Conservation (phyloP, 495 filamentous ascomycete genomes). For the Rhizodiscina lignyota region DNA sequence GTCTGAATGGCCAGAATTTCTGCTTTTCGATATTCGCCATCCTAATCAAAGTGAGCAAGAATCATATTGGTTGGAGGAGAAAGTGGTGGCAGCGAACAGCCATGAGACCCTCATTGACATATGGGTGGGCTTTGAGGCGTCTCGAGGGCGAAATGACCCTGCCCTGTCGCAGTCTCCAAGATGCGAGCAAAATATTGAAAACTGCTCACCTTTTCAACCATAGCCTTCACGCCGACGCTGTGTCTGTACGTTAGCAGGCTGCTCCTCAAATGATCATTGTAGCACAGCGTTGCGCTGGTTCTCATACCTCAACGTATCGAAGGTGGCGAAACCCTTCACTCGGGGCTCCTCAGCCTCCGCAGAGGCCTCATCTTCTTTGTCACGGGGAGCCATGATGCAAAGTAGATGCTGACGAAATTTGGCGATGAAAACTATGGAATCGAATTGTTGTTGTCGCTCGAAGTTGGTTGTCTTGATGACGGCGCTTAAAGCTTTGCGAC, state of each 20-base stretch:
- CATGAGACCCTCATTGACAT: too few species aligned
- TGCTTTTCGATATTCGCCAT: slow-evolving; percentile 73
- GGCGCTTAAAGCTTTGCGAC: slow-evolving; percentile 5
- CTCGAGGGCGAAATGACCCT: neutral
- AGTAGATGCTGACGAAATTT: slow-evolving; percentile 3
- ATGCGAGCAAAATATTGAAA: slow-evolving; percentile 1
- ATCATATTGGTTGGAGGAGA: slow-evolving; percentile 1
- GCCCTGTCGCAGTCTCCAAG: neutral
- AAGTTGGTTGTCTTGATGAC: too few species aligned
- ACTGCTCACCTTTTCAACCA: slow-evolving; percentile 46
- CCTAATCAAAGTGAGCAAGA: slow-evolving; percentile 27
- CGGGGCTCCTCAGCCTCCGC: slow-evolving; percentile 43
- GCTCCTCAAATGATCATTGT: slow-evolving; percentile 3
- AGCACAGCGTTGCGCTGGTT: slow-evolving; percentile 1
- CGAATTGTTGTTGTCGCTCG: slow-evolving; percentile 11
- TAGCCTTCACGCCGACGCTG: slow-evolving; percentile 59
- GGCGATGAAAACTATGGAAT: slow-evolving; percentile 6
- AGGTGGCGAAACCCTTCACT: slow-evolving; percentile 63
- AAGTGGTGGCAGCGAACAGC: too few species aligned
- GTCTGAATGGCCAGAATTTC: slow-evolving; percentile 83
- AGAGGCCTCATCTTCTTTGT: slow-evolving; percentile 26
- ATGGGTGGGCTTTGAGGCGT: slow-evolving; percentile 1
- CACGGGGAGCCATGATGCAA: slow-evolving; percentile 13
- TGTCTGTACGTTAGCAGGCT: slow-evolving; percentile 7
- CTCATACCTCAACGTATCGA: slow-evolving; percentile 56